Evolutionary conservation across 2,329 filamentous ascomycete genomes (phyloP), one percentile per base, ranked within the genome.

Genomic region (Clathrospora elynae): DNA sequence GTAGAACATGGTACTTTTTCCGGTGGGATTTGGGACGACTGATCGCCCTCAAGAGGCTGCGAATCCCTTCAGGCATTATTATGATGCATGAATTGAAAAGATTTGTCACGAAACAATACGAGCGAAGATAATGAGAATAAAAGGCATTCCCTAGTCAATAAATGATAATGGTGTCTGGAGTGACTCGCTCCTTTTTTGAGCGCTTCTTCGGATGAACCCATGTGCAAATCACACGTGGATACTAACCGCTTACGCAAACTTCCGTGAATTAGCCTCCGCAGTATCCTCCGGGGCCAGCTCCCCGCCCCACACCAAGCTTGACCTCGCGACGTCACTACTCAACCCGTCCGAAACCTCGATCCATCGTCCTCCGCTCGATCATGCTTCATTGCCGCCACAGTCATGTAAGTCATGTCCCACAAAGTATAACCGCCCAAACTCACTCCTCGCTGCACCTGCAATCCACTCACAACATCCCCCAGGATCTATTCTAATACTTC

Each of bases 1-100:
- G 79, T 97, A 87, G 55, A 19, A 28, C 23, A 16, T 33, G 34
- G 34, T 12, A 36, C 24, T 22, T 12, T 25, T n/a, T n/a, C n/a
- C n/a, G n/a, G n/a, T n/a, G n/a, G n/a, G n/a, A n/a, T n/a, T n/a
- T n/a, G n/a, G n/a, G n/a, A n/a, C n/a, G n/a, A n/a, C n/a, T n/a
- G n/a, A n/a, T n/a, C n/a, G n/a, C n/a, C n/a, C n/a, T n/a, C n/a
- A n/a, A n/a, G n/a, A n/a, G n/a, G n/a, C n/a, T n/a, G n/a, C n/a
- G n/a, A n/a, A n/a, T n/a, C n/a, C n/a, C n/a, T n/a, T n/a, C n/a
- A 26, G n/a, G 25, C 46, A 47, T 47, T 28, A 42, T 57, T 52
- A 61, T 55, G 47, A 58, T 56, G 53, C 54, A 60, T 52, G 49
- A 57, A 52, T 51, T 52, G 44, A 46, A 42, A 33, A 43, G 14